A percentile compares a stretch with the other conserved stretches of the same genome.
phyloP scores from a whole-genome alignment of 305 asterid species.

The Fraxinus angustifolia region DNA sequence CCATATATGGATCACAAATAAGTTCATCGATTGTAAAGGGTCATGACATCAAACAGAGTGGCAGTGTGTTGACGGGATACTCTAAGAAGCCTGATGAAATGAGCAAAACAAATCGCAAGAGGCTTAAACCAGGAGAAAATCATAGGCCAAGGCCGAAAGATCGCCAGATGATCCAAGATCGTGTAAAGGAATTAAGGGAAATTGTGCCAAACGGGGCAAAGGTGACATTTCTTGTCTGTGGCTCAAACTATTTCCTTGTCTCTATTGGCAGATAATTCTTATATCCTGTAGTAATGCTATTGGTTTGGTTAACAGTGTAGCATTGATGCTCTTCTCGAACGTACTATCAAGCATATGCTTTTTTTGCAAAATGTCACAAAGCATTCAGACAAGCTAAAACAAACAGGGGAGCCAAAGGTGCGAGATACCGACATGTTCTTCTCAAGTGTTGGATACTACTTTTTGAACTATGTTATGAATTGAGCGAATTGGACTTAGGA shows the following conservation, averaged over 20 bases:
- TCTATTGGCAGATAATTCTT: not conserved
- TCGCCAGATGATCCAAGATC: conserved; percentile 92
- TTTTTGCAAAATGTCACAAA: conserved; percentile 16
- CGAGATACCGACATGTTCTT: not conserved
- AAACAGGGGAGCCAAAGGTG: conserved; percentile 62
- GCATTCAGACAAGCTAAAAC: conserved; percentile 31
- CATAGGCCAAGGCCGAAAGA: conserved; percentile 80
- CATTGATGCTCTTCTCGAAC: conserved; percentile 20
- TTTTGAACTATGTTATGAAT: not conserved
- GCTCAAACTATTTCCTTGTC: not conserved
- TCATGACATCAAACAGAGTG: conserved; percentile 34
- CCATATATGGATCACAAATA: conserved; percentile 49
- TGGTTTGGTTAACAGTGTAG: conserved; percentile 22
- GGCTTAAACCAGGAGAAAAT: conserved; percentile 72
- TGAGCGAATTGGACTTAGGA: not conserved
- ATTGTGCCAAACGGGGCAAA: conserved; percentile 73
- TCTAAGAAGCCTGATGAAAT: conserved; percentile 48
- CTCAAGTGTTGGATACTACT: not conserved
- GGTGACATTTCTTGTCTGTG: conserved; percentile 31
- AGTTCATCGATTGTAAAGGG: conserved; percentile 53
- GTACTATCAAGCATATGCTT: conserved; percentile 23
- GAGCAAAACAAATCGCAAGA: conserved; percentile 53
- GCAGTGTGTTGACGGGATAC: conserved; percentile 41
- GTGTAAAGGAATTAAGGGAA: conserved; percentile 73
- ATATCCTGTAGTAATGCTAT: not conserved